phyloP scores from a whole-genome alignment of 208 protist species.

The Naegleria gruberi region DNA sequence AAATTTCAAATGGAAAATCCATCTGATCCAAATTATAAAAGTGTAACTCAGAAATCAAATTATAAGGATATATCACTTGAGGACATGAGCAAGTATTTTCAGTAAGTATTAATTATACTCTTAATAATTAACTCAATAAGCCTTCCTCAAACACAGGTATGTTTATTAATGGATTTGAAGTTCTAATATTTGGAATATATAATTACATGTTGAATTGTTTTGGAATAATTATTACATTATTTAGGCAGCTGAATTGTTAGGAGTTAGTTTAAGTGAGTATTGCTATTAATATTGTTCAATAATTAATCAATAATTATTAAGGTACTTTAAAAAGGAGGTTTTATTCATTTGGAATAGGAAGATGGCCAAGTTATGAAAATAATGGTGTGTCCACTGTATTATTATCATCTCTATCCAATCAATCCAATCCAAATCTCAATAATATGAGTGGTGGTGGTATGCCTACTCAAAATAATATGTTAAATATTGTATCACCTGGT shows the following conservation, averaged over 20 bases:
- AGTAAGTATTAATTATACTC: background rate
- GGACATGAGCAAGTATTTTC: background rate
- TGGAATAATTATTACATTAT: too few species aligned
- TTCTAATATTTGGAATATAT: too few species aligned
- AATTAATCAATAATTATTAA: background rate
- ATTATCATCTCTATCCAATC: background rate
- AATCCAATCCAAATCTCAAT: too few species aligned
- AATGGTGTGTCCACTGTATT: too few species aligned
- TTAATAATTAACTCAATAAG: background rate
- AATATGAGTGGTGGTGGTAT: too few species aligned
- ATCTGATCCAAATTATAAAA: background rate
- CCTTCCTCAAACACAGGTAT: background rate
- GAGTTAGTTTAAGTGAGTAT: background rate
- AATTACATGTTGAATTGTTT: too few species aligned
- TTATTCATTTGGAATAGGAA: background rate
- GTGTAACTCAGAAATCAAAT: background rate
- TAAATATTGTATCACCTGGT: too few species aligned
- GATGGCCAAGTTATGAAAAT: background rate
- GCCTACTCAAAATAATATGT: too few species aligned
- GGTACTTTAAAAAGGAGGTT: background rate
- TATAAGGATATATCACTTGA: background rate
- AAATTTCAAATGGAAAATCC: conserved; percentile 5
- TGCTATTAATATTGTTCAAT: background rate
- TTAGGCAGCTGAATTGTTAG: background rate
- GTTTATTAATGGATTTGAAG: too few species aligned